Evolutionary conservation across 352 stramenopile genomes (phyloP).

Genomic region (Phytophthora multivora): DNA sequence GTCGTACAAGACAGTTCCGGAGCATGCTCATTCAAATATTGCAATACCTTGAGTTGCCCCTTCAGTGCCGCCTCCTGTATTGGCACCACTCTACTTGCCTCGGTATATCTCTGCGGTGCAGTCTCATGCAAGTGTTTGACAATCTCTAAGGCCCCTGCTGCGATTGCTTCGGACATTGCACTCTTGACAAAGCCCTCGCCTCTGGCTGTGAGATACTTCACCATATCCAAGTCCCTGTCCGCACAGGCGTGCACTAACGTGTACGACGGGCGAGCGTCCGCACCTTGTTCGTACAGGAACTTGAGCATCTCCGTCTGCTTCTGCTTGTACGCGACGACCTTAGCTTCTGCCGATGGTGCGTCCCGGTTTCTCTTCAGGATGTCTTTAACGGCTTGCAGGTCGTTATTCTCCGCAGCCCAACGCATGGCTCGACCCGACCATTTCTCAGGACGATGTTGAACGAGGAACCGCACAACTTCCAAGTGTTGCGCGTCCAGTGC

Average conservation of each 20-base stretch:
- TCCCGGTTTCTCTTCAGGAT: conserved; percentile 42
- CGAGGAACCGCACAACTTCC: conserved; percentile 50
- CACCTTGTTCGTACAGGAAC: conserved; percentile 58
- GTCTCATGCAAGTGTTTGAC: conserved; percentile 58
- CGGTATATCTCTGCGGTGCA: conserved; percentile 43
- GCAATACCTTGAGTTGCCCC: conserved; percentile 37
- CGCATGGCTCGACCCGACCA: conserved; percentile 42
- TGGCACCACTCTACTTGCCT: conserved; percentile 49
- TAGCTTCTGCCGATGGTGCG: conserved; percentile 45
- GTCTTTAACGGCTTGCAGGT: conserved; percentile 34
- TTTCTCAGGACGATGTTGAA: conserved; percentile 46
- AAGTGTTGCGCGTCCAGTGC: conserved; percentile 42
- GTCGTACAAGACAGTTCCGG: conserved; percentile 32
- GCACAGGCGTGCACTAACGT: conserved; percentile 49
- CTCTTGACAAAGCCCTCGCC: conserved; percentile 60
- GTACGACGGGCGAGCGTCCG: conserved; percentile 42
- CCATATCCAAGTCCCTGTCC: conserved; percentile 52
- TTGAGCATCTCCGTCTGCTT: conserved; percentile 53
- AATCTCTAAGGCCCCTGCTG: conserved; percentile 46
- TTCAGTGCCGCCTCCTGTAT: conserved; percentile 40
- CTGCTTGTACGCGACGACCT: conserved; percentile 46
- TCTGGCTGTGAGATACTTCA: conserved; percentile 48
- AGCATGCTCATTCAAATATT: conserved; percentile 37
- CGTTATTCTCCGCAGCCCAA: conserved; percentile 46
- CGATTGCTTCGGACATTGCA: conserved; percentile 56